These are phyloP conservation scores for Metschnikowia borealis DNA, from an alignment of 805 yeast species.

Conservation along the genomic window DNA sequence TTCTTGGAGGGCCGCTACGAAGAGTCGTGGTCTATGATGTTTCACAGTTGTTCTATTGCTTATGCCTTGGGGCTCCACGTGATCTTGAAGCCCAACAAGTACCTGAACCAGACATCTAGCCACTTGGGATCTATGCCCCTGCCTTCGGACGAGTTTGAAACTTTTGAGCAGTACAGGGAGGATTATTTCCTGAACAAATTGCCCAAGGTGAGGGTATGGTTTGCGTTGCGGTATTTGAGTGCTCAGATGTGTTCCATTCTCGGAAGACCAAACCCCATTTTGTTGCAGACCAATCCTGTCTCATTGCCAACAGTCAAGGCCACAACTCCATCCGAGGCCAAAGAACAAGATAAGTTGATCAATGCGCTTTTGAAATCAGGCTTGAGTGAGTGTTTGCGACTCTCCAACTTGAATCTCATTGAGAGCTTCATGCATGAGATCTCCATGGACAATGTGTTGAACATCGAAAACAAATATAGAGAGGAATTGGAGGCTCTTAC, in stretches of 20 bases:
- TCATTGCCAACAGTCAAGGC: conserved; percentile 23
- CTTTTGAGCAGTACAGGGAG: conserved; percentile 30
- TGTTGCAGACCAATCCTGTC: conserved; percentile 31
- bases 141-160: conserved; percentile 6
- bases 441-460: conserved; percentile 36
- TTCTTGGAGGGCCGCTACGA: conserved; percentile 48
- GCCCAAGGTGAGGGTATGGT: conserved; percentile 45
- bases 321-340: conserved; percentile 8
- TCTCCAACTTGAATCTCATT: conserved; percentile 47
- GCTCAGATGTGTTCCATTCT: conserved; percentile 48
- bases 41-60: conserved; percentile 46
- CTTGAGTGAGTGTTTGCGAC: conserved; percentile 45
- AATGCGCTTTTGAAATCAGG: conserved; percentile 43
- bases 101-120: neutral
- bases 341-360: conserved; percentile 14
- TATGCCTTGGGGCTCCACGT: conserved; percentile 53
- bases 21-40: conserved; percentile 49
- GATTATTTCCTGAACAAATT: conserved; percentile 24
- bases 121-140: neutral
- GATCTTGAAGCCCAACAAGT: conserved; percentile 21
- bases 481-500: conserved; percentile 38
- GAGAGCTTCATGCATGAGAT: conserved; percentile 49
- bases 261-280: conserved; percentile 53
- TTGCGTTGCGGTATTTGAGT: conserved; percentile 44
- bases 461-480: conserved; percentile 39